A percentile compares a stretch with the other conserved stretches of the same genome.
Conservation (phyloP, 208 protist genomes). For the Crithidia expoeki region DNA sequence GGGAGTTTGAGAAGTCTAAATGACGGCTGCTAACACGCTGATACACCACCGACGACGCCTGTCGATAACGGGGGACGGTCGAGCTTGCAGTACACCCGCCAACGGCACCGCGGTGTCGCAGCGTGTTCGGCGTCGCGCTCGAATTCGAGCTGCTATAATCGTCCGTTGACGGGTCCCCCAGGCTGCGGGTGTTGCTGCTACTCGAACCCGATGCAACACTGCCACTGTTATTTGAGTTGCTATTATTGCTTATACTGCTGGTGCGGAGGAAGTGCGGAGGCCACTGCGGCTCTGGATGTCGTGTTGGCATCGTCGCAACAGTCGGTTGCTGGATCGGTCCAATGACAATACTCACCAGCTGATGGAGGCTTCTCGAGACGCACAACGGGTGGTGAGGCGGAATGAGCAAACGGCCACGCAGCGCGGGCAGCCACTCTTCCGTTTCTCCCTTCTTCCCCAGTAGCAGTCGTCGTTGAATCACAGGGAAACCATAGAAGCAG, state of each 20-base stretch:
- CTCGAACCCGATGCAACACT: background rate
- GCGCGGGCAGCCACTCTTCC: slow-evolving; percentile 46
- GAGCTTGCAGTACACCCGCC: slow-evolving; percentile 3
- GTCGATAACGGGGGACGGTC: slow-evolving; percentile 29
- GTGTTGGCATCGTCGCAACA: slow-evolving; percentile 59
- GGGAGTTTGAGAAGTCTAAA: slow-evolving; percentile 53
- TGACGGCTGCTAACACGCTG: slow-evolving; percentile 66
- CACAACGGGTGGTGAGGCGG: slow-evolving; percentile 46
- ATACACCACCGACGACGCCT: slow-evolving; percentile 67
- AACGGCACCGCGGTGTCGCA: slow-evolving; percentile 17
- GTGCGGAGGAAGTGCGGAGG: slow-evolving; percentile 68
- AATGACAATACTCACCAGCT: slow-evolving; percentile 73
- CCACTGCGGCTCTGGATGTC: slow-evolving; percentile 81
- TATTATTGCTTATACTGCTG: slow-evolving; percentile 5
- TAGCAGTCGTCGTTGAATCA: slow-evolving; percentile 69
- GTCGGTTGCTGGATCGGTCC: slow-evolving; percentile 84
- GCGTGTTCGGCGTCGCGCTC: slow-evolving; percentile 28
- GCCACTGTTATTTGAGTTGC: background rate
- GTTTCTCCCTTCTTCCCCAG: slow-evolving; percentile 64
- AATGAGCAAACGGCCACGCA: slow-evolving; percentile 49
- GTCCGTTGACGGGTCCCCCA: slow-evolving; percentile 47
- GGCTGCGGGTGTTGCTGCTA: background rate
- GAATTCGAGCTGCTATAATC: slow-evolving; percentile 80
- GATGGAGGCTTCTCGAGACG: slow-evolving; percentile 69
- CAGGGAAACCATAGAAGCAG: background rate